Conservation (phyloP, 305 asterid genomes). For the Euphrasia arctica region DNA sequence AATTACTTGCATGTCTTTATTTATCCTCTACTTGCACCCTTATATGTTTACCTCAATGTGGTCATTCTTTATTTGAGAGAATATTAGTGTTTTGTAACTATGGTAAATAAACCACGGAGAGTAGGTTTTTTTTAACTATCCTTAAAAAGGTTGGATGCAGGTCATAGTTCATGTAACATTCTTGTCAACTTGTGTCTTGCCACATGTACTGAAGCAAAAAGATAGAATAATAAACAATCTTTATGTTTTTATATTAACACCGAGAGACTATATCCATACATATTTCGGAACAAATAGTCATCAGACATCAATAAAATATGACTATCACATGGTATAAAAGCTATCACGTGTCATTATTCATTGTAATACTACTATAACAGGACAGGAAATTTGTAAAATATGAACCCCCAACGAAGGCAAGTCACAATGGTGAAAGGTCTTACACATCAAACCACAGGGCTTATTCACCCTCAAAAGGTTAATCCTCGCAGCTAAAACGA, state of each 20-base stretch:
- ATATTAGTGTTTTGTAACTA: too few relatives aligned
- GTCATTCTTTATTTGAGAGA: too few relatives aligned
- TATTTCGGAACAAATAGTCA: background rate
- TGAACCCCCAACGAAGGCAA: background rate
- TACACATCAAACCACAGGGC: background rate
- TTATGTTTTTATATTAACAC: conserved; percentile 2
- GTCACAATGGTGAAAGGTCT: conserved; percentile 4
- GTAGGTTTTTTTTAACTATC: too few relatives aligned
- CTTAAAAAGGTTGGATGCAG: too few relatives aligned
- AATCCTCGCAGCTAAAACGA: background rate
- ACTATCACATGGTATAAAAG: background rate
- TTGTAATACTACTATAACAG: background rate
- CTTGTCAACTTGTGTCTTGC: background rate
- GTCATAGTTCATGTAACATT: too few relatives aligned
- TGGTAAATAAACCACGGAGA: too few relatives aligned
- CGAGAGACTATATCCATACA: background rate
- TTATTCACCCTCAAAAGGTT: background rate
- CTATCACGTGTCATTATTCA: background rate
- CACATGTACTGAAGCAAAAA: background rate
- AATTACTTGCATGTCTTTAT: too few relatives aligned
- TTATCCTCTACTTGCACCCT: too few relatives aligned
- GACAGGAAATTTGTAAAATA: background rate
- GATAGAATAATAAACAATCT: background rate
- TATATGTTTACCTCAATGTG: too few relatives aligned
- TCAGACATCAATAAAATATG: background rate